Conservation (phyloP, 305 asterid genomes). For the Fraxinus velutina region DNA sequence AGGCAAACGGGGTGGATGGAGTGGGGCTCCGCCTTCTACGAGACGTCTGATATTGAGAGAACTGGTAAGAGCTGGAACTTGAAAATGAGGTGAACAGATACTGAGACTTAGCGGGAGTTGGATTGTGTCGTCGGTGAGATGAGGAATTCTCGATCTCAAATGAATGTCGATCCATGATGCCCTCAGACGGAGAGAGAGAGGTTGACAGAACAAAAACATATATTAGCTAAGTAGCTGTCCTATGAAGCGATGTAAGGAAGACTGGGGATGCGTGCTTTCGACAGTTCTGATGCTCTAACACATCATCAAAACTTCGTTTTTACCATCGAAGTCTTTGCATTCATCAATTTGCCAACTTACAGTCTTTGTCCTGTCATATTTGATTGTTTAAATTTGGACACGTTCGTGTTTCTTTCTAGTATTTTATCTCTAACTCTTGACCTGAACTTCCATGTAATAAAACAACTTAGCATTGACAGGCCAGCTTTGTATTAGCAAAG, state of each 20-base stretch:
- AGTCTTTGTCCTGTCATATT: neutral
- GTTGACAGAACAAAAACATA: neutral
- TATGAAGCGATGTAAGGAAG: neutral
- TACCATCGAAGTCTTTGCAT: neutral
- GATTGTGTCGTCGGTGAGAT: constrained; percentile 33
- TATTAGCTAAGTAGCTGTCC: neutral
- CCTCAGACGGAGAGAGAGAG: neutral
- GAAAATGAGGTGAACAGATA: constrained; percentile 42
- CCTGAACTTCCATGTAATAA: neutral
- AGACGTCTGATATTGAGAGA: constrained; percentile 22
- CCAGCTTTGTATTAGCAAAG: neutral
- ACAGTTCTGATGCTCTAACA: neutral
- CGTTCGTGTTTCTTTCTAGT: neutral
- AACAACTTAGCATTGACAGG: neutral
- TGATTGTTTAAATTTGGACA: neutral
- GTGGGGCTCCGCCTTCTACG: constrained; percentile 33
- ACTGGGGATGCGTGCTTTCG: neutral
- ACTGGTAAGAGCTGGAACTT: constrained; percentile 34
- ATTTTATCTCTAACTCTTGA: neutral
- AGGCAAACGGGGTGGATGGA: constrained; percentile 66
- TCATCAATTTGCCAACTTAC: neutral
- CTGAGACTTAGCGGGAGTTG: constrained; percentile 43
- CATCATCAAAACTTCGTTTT: neutral
- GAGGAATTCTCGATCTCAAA: constrained; percentile 28
- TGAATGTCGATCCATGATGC: constrained; percentile 34